phyloP scores from a whole-genome alignment of 441 rosid genomes.

The Syzygium syzygioides region DNA sequence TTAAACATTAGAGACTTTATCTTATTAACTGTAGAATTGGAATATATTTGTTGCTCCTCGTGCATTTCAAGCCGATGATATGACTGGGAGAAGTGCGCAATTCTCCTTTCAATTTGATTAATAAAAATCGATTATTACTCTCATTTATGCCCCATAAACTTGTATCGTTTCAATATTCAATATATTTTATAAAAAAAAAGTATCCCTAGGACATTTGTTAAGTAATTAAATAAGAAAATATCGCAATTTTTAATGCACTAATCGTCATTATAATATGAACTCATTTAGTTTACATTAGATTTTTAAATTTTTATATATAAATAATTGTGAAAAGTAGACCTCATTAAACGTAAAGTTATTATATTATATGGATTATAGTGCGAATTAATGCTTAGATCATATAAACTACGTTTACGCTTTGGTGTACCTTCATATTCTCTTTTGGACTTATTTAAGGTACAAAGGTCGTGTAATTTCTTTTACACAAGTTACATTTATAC shows the following conservation, averaged over 20 bases:
- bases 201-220: not conserved
- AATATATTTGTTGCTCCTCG: not conserved
- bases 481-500: not conserved
- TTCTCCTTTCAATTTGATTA: not conserved
- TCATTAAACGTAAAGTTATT: not conserved
- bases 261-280: not conserved
- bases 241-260: not conserved
- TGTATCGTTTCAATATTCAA: not conserved
- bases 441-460: not conserved
- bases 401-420: not conserved
- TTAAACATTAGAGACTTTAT: not conserved
- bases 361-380: fast-evolving
- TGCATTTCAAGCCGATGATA: not conserved
- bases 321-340: not conserved
- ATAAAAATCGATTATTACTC: not conserved
- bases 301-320: not conserved
- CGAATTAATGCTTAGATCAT: not conserved
- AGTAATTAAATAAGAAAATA: not conserved
- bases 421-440: not conserved
- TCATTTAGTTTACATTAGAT: not conserved
- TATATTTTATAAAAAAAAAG: not conserved
- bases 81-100: not conserved
- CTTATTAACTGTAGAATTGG: not conserved
- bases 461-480: not conserved
- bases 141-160: not conserved